Evolutionary conservation across 2,329 filamentous ascomycete species (phyloP).

Genomic region (Colletotrichum incanum): DNA sequence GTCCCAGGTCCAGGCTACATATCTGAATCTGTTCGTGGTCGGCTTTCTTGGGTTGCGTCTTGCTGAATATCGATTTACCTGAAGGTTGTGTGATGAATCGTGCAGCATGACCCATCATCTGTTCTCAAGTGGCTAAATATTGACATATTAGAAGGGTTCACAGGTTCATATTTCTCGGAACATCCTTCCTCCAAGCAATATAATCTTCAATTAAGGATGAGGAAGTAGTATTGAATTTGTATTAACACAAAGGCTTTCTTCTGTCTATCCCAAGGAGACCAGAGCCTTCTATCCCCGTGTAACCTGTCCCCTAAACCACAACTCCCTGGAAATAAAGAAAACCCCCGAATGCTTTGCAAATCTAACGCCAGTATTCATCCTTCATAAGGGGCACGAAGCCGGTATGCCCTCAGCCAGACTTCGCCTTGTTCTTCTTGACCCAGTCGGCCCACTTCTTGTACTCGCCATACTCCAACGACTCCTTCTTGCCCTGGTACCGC

Average conservation of each 20-base stretch:
- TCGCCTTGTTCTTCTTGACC: slow-evolving; percentile 62
- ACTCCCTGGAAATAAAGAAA: slow-evolving; percentile 2
- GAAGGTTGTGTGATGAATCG: background rate
- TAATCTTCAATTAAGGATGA: too few relatives aligned
- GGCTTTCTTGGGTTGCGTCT: background rate
- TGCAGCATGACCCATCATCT: background rate
- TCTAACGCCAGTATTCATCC: slow-evolving; percentile 29
- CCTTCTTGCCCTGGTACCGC: slow-evolving; percentile 89
- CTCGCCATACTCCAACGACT: slow-evolving; percentile 78
- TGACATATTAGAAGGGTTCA: background rate
- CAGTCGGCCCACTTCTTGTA: slow-evolving; percentile 87
- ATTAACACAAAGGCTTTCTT: slow-evolving; percentile 29
- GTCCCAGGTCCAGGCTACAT: background rate
- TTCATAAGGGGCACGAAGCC: background rate
- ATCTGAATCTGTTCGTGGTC: background rate
- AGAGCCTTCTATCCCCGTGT: slow-evolving; percentile 25
- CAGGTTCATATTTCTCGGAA: background rate
- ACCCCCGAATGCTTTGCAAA: background rate
- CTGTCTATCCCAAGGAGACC: slow-evolving; percentile 26
- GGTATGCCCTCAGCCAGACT: slow-evolving; percentile 28
- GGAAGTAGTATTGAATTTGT: slow-evolving; percentile 6
- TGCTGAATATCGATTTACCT: background rate
- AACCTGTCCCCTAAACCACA: background rate
- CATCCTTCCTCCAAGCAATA: background rate
- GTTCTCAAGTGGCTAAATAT: background rate